Evolutionary conservation across 768 basidiomycete genomes (phyloP).

Genomic region (Mycena maculata): DNA sequence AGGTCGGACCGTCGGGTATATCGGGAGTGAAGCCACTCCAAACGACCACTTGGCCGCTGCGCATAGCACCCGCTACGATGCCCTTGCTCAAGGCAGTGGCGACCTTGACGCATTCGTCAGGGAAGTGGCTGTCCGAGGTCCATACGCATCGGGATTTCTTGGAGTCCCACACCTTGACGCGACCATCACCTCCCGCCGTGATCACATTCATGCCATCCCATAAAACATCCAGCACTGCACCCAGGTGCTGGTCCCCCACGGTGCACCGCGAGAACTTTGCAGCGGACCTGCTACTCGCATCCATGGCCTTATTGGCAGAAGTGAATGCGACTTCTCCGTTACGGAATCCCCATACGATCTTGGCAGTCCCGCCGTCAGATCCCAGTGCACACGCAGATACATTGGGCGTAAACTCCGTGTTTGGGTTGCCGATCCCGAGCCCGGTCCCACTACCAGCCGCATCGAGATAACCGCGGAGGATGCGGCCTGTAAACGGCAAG

Average conservation of each 20-base stretch:
- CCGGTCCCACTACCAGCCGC: constrained; percentile 69
- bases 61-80: constrained; percentile 60
- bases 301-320: constrained; percentile 68
- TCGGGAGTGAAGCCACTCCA: constrained; percentile 60
- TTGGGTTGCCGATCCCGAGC: constrained; percentile 77
- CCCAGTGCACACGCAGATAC: constrained; percentile 68
- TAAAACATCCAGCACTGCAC: constrained; percentile 63
- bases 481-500: constrained; percentile 73
- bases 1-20: constrained; percentile 34
- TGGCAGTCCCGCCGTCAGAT: constrained; percentile 74
- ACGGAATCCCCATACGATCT: constrained; percentile 78
- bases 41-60: constrained; percentile 68
- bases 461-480: constrained; percentile 77
- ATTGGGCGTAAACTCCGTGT: constrained; percentile 78
- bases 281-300: constrained; percentile 55
- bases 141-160: constrained; percentile 68
- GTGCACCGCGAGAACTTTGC: constrained; percentile 61
- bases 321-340: constrained; percentile 77
- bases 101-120: constrained; percentile 65
- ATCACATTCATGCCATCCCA: constrained; percentile 62
- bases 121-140: constrained; percentile 61
- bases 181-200: constrained; percentile 71
- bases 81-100: constrained; percentile 56
- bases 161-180: constrained; percentile 80
- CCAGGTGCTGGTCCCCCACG: constrained; percentile 73